phyloP scores from a whole-genome alignment of 345 rosid genomes.

The Brassica juncea region DNA sequence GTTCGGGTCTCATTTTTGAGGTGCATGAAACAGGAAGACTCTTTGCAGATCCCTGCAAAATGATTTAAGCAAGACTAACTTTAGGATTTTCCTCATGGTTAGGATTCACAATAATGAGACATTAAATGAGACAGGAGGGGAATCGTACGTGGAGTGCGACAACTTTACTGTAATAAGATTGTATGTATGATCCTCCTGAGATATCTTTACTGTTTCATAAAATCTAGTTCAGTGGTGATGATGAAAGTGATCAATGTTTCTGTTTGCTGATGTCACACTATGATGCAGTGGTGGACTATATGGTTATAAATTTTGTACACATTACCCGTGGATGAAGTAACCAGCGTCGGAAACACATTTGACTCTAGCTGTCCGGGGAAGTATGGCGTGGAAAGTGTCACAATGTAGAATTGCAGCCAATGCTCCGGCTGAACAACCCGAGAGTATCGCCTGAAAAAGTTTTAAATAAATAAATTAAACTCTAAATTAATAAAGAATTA shows the following conservation, averaged over 20 bases:
- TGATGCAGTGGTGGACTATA: not conserved
- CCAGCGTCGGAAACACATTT: constrained; percentile 97
- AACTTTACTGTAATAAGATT: constrained; percentile 62
- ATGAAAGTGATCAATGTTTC: not conserved
- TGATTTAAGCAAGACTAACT: not conserved
- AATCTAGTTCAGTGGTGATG: not conserved
- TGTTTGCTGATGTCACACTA: not conserved
- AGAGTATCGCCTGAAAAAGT: constrained; percentile 67
- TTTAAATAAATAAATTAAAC: not conserved
- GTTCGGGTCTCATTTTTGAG: constrained; percentile 61
- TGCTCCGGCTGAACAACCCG: constrained; percentile 98
- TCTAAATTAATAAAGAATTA: not conserved
- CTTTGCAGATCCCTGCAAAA: constrained; percentile 68
- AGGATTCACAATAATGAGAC: not conserved
- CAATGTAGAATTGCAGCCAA: constrained; percentile 85
- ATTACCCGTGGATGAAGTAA: constrained; percentile 74
- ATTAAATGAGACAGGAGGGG: not conserved
- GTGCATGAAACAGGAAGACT: constrained; percentile 81
- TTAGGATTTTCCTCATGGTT: not conserved
- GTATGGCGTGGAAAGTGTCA: constrained; percentile 66
- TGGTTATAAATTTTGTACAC: not conserved
- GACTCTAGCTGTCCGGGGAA: constrained; percentile 67
- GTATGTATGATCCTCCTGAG: constrained; percentile 64
- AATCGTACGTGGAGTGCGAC: constrained; percentile 67
- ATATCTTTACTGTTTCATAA: constrained; percentile 63